Base-by-base conservation (phyloP, 1,284 basidiomycete species). In the Phellopilus nigrolimitatus region DNA sequence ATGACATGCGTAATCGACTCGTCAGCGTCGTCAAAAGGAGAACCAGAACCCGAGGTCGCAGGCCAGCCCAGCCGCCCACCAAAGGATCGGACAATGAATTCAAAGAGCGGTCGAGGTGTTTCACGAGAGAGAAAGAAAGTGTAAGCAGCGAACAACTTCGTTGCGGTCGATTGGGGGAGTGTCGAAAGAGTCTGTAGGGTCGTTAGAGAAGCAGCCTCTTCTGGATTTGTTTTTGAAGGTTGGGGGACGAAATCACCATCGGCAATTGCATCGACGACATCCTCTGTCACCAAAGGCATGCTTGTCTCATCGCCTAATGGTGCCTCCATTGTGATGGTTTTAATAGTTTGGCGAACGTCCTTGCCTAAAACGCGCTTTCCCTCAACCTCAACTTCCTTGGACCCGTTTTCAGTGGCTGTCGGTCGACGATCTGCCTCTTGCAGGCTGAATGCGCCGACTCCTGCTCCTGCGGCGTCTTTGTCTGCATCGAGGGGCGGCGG, bases 111-210 rank as follows among this genome's bases (percentile, higher is more conserved):
- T 4, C 95, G 82, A 2, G 95, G 91, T 1, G 88, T 91, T 71
- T 98, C 95, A 57, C 97, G 82, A 9, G 97, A 98, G 45, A 99
- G 76, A 76, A 88, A 99, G 72, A 99, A 95, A 1, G 86, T 89
- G 71, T 88, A 98, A 0, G 88, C 82, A 1, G 85, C 72, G 70
- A 99, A 97, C 39, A 99, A 73, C 47, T 73, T 75, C 4, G 77
- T 71, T 17, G 76, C 72, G 48, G 73, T 62, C 37, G 77, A 69
- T 53, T 73, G 75, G 27, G 80, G 80, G 25, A 80, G 68, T 10
- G 79, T 69, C 24, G 80, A 75, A 37, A 95, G 71, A 12, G 88
- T 81, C 59, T 85, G 84, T 55, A 95, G 78, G 0, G 94, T 95
- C 3, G 87, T 85, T 25, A 97, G 76, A 21, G 76, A 67, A 21